Evolutionary conservation across 768 basidiomycete genomes (phyloP).

Genomic region (Tulasnella sp.): DNA sequence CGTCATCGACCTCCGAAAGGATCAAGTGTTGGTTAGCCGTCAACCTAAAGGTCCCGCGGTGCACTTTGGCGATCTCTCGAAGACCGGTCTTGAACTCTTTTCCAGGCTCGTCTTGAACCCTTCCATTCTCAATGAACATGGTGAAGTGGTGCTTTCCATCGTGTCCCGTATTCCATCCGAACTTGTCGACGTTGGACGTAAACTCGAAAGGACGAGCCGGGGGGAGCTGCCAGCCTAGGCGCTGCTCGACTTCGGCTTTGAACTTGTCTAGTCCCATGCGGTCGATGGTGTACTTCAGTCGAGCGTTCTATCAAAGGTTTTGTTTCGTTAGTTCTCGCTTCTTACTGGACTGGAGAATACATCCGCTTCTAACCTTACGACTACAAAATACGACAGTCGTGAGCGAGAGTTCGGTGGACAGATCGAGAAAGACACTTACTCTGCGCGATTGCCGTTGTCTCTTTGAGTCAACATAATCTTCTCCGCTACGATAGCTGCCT

Average conservation of each 20-base stretch:
- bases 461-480: conserved; percentile 88
- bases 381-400: conserved; percentile 18
- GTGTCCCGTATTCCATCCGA: conserved; percentile 81
- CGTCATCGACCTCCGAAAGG: conserved; percentile 66
- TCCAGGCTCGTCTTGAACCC: conserved; percentile 87
- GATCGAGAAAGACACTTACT: conserved; percentile 43
- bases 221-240: conserved; percentile 63
- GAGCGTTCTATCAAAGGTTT: conserved; percentile 46
- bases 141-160: conserved; percentile 88
- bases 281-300: conserved; percentile 95
- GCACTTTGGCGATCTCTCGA: conserved; percentile 83
- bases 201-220: conserved; percentile 72
- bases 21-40: conserved; percentile 94
- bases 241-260: conserved; percentile 81
- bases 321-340: neutral
- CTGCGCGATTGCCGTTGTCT: conserved; percentile 88
- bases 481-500: conserved; percentile 80
- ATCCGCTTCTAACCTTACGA: conserved; percentile 25
- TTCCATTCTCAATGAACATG: conserved; percentile 94
- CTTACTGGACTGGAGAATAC: neutral
- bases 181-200: conserved; percentile 85
- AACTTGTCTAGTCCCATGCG: conserved; percentile 83
- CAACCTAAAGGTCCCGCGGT: conserved; percentile 87
- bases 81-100: conserved; percentile 88
- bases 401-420: neutral